Evolutionary conservation across 1,284 basidiomycete species (phyloP).

Genomic region (Phylloboletellus chloephorus): DNA sequence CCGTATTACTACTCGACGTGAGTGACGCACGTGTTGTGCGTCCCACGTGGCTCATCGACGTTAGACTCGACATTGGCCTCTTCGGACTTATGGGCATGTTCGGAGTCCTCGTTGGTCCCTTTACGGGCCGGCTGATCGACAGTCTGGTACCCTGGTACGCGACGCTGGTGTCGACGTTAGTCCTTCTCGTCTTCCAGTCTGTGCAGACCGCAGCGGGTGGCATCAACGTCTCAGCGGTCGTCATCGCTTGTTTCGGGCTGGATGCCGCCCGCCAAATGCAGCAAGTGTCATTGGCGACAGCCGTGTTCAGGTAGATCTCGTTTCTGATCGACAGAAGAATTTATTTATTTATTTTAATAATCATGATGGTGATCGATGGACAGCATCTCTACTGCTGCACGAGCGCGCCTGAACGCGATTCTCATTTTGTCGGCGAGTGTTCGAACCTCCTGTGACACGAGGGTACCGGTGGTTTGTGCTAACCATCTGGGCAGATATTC

Average conservation of each 20-base stretch:
- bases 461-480: not conserved
- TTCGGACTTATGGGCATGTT: slow-evolving; percentile 68
- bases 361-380: slow-evolving; percentile 3
- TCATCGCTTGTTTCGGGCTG: slow-evolving; percentile 41
- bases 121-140: slow-evolving; percentile 59
- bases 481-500: slow-evolving; percentile 37
- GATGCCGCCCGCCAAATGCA: slow-evolving; percentile 44
- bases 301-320: slow-evolving; percentile 34
- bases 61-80: slow-evolving; percentile 60
- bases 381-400: slow-evolving; percentile 50
- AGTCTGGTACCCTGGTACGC: slow-evolving; percentile 62
- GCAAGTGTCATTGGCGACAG: slow-evolving; percentile 36
- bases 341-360: too few species aligned
- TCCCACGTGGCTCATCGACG: slow-evolving; percentile 6
- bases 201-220: slow-evolving; percentile 57
- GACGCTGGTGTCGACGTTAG: slow-evolving; percentile 44
- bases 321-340: too few species aligned
- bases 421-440: slow-evolving; percentile 49
- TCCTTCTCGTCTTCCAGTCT: slow-evolving; percentile 41
- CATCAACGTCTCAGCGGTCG: slow-evolving; percentile 53
- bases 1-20: slow-evolving; percentile 66
- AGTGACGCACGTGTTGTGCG: slow-evolving; percentile 18
- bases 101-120: slow-evolving; percentile 58
- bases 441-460: not conserved
- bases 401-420: slow-evolving; percentile 59